These are phyloP conservation scores for Barbarea vulgaris DNA, from an alignment of 345 rosid species.

Conservation along the genomic window DNA sequence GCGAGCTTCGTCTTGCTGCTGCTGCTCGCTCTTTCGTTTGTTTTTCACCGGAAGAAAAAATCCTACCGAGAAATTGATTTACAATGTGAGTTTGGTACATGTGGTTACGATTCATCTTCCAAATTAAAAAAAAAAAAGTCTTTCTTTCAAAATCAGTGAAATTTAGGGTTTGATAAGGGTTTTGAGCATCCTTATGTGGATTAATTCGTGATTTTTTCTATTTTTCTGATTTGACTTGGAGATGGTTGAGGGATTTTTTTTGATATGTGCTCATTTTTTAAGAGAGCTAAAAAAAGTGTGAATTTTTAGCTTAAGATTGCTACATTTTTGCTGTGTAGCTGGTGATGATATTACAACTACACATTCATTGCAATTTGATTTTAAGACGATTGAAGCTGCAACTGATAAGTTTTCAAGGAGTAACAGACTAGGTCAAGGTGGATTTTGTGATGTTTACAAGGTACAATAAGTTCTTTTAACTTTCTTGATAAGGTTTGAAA, in stretches of 20 bases:
- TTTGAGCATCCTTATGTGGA: no score
- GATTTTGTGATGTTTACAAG: slow-evolving; percentile 67
- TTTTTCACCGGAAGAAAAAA: neutral
- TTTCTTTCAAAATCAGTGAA: neutral
- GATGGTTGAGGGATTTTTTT: no score
- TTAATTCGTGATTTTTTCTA: slow-evolving; percentile 27
- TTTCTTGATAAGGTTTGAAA: neutral
- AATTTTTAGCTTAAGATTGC: neutral
- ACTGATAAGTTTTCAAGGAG: slow-evolving; percentile 49
- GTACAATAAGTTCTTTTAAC: slow-evolving; percentile 18
- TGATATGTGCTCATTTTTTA: no score
- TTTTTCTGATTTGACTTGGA: no score
- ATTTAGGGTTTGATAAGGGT: no score
- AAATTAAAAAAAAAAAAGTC: neutral
- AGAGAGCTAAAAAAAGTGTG: slow-evolving; percentile 12
- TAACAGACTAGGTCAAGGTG: slow-evolving; percentile 64
- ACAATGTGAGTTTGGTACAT: neutral
- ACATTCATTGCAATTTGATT: slow-evolving; percentile 52
- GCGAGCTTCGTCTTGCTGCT: neutral
- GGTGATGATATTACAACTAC: slow-evolving; percentile 34
- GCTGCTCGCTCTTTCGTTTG: neutral
- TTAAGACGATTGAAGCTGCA: slow-evolving; percentile 46
- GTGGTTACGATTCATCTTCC: neutral
- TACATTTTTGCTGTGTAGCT: slow-evolving; percentile 35
- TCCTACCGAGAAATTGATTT: neutral